These are phyloP conservation scores for Bruguiera hainesii DNA, from an alignment of 441 rosid genomes.

Conservation along the genomic window DNA sequence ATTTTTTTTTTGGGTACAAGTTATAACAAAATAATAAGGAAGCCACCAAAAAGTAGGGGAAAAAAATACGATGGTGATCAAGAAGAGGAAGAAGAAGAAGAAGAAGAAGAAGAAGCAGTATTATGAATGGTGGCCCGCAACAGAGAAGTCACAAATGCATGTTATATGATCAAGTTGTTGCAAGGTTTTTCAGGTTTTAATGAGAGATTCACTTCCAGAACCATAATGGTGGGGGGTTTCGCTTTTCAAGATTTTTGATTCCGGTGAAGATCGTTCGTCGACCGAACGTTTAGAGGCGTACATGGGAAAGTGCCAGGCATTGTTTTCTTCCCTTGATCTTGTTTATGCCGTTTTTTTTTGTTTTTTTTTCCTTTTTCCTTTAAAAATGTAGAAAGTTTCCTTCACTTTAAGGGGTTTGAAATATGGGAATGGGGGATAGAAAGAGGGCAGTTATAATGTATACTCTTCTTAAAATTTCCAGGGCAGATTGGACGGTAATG, in stretches of 20 bases:
- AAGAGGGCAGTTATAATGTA: constrained; percentile 4
- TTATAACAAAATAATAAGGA: background rate
- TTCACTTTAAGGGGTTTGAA: background rate
- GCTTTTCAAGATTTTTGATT: constrained; percentile 11
- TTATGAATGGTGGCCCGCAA: background rate
- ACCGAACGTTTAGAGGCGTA: constrained; percentile 38
- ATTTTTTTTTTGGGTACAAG: too few relatives aligned
- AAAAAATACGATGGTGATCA: background rate
- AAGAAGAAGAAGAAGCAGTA: background rate
- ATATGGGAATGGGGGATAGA: background rate
- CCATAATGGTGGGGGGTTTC: too few relatives aligned
- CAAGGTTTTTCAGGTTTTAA: background rate
- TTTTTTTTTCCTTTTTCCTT: background rate
- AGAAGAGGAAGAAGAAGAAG: constrained; percentile 17
- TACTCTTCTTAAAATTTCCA: constrained; percentile 5
- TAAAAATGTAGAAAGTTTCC: background rate
- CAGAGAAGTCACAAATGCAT: background rate
- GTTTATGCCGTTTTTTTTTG: background rate
- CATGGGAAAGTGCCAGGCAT: constrained; percentile 69
- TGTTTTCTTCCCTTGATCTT: constrained; percentile 11
- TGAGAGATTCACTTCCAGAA: background rate
- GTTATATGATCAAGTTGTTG: background rate
- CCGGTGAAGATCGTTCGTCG: constrained; percentile 20
- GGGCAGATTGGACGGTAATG: background rate
- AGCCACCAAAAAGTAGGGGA: too few relatives aligned